Evolutionary conservation across 2,329 filamentous ascomycete genomes (phyloP), one percentile per base, ranked within the genome.

Genomic region (Blumeria graminis): DNA sequence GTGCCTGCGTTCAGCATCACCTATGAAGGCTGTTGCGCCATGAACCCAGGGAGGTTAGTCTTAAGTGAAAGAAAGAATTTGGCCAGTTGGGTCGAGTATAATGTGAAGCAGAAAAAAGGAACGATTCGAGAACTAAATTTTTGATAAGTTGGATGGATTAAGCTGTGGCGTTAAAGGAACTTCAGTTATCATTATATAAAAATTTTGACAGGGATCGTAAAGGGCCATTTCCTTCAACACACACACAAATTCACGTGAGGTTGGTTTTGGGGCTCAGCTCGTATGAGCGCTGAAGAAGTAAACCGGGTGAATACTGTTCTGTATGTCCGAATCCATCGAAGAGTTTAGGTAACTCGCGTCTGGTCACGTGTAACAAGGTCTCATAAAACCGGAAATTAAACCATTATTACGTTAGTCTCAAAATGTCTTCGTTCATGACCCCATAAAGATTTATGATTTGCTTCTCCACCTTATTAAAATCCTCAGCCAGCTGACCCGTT

Each of bases 11-110:
- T 94, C 65, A 84, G 83, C 56, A 73, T 95, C 61, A 94, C 86
- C 13, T 96, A 96, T 65, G 90, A 94, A 68, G 90, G 89, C 0
- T 96, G 92, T 65, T 86, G 92, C 70, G 89, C 95, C 36, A 82
- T 98, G 77, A 98, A 98, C 67, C 89, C 92, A 0, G 87, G 88
- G 6, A 75, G 76, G 53, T 69, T 98, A 54, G 74, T 93, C 28
- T 80, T 86, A 0, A 72, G 77, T 0, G 82, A 81, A 0, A 75
- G 81, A 56, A 77, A 79, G 60, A 80, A 81, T 3, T 77, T 82
- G 6, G 84, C 80, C 6, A 76, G 81, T 60, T 96, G 92, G 90
- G 75, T 90, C 1, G 92, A 96, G 70, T 96, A 90, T 71, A 84
- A 85, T 68, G 68, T 86, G 46, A 50, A 58, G 46, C 59, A 60